Conservation (phyloP, 257 asterid genomes). For the Solanum chiquidenum region DNA sequence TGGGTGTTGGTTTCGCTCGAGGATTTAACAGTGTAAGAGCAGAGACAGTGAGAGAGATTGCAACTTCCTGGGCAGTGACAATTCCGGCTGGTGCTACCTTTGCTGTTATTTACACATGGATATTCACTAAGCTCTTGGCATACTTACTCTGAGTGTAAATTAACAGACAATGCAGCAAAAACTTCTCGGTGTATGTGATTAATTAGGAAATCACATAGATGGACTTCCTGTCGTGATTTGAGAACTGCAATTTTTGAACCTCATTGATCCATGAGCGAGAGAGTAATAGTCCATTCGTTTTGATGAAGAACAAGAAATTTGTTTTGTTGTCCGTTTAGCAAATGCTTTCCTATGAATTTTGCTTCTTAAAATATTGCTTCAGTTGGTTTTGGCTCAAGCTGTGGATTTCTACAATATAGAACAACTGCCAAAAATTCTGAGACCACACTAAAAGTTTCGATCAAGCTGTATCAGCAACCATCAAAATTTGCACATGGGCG, state of each 20-base stretch:
- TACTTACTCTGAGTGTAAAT: constrained; percentile 31
- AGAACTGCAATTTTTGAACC: not conserved
- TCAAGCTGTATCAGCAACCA: not conserved
- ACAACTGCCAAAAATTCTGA: not conserved
- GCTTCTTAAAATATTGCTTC: not conserved
- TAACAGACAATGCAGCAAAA: constrained; percentile 4
- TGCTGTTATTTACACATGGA: constrained; percentile 75
- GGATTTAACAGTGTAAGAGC: constrained; percentile 85
- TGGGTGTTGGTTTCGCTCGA: constrained; percentile 94
- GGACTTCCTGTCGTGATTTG: not conserved
- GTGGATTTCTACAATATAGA: not conserved
- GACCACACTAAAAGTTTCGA: not conserved
- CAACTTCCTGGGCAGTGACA: constrained; percentile 82
- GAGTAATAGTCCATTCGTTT: not conserved
- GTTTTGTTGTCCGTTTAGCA: not conserved
- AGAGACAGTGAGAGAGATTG: constrained; percentile 86
- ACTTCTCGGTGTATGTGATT: constrained; percentile 4
- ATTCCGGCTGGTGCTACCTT: constrained; percentile 82
- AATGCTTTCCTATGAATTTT: not conserved
- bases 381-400: not conserved
- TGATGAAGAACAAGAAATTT: not conserved
- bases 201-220: constrained; percentile 4
- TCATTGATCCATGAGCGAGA: not conserved
- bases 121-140: constrained; percentile 60
- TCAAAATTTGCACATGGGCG: not conserved